Base-by-base conservation (phyloP, 2,329 filamentous ascomycete species). In the Madurella fahalii region DNA sequence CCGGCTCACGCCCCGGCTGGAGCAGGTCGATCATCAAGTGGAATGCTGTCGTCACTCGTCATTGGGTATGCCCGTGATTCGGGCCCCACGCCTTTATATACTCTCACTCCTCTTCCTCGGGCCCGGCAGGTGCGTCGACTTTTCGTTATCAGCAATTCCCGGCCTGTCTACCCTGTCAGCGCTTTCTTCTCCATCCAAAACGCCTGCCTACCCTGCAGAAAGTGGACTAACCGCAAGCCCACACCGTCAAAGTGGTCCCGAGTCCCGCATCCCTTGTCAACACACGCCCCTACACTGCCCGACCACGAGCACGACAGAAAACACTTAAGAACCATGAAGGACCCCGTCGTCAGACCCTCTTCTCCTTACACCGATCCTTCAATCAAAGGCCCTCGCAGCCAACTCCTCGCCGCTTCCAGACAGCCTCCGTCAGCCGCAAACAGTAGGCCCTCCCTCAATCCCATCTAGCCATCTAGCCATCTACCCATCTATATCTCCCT, bases 341-440 rank as follows among this genome's bases (percentile, higher is more conserved):
- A 73, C 65, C 73, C 74, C 66, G 69, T 75, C 58, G 63, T 66
- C 41, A 69, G 74, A 69, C 71, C 70, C 34, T 64, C 69, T 65
- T 75, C 74, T 72, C 74, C 74, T 60, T 76, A 76, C 67, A 63
- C 65, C 51, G 71, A 76, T 65, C 73, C 73, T 31, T 60, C 67
- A 48, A 68, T 76, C 55, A 74, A 76, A 73, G 72, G 74, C 20
- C 74, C 74, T 54, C 67, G 66, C 47, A 72, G 70, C 56, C 69
- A 76, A 59, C 67, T 74, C 57, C 69, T 74, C 50, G 64, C 34
- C 34, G 34, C 68, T 37, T 65, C 67, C 55, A 66, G 67, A 60
- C 63, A 59, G 30, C 58, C 59, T 20, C 44, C 60, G 49, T 45
- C 59, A 47, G 30, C 59, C 37, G 51, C 53, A 63, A 69, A 67